These are phyloP conservation scores for Solanum chiquidenum DNA, from an alignment of 257 asterid species.

Conservation along the genomic window DNA sequence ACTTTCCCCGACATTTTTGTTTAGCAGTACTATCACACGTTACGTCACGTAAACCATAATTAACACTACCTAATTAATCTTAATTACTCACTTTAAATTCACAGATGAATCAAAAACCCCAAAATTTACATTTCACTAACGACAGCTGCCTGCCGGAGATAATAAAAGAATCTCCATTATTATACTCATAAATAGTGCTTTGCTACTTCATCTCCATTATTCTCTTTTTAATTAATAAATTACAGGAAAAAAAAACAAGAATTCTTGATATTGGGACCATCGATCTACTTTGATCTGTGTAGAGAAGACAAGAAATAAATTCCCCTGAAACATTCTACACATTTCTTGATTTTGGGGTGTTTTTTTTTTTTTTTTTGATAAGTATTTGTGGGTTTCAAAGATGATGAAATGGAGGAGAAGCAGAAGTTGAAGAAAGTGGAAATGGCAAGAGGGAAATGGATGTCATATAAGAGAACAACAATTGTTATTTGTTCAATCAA, in stretches of 20 bases:
- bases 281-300: conserved; percentile 12
- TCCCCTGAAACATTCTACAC: conserved; percentile 1
- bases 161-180: background rate
- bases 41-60: background rate
- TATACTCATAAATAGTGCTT: background rate
- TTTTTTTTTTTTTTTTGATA: background rate
- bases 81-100: background rate
- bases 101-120: background rate
- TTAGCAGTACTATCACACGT: background rate
- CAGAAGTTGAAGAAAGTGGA: conserved; percentile 14
- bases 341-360: background rate
- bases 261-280: conserved; percentile 1
- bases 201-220: background rate
- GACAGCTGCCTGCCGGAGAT: background rate
- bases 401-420: conserved; percentile 40
- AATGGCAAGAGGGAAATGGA: conserved; percentile 74
- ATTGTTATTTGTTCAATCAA: conserved; percentile 58
- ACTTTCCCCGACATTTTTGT: background rate
- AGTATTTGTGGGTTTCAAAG: conserved; percentile 9
- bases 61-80: background rate
- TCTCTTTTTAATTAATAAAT: background rate
- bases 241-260: background rate
- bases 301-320: background rate
- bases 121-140: background rate
- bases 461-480: conserved; percentile 71